Evolutionary conservation across 148 eudicot genomes (phyloP).

Genomic region (Vaccinium myrtillus): DNA sequence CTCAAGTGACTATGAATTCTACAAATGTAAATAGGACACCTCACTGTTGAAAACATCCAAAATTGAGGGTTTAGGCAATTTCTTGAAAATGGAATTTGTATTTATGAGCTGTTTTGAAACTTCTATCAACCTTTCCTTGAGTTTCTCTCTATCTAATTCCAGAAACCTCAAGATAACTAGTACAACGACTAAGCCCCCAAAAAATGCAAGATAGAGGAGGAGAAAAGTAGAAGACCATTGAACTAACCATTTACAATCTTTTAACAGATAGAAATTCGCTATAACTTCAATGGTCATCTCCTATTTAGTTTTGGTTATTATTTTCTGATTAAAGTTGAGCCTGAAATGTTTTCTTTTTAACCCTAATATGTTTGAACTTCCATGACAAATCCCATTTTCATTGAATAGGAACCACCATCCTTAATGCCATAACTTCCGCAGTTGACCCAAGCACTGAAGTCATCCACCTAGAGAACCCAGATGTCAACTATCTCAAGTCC

Average conservation of each 20-base stretch:
- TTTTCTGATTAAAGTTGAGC: background rate
- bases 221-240: background rate
- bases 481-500: conserved; percentile 43
- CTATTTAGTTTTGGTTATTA: background rate
- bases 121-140: background rate
- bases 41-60: no score
- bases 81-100: background rate
- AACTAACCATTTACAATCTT: background rate
- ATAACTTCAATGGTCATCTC: background rate
- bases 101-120: background rate
- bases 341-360: background rate
- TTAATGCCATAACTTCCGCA: conserved; percentile 53
- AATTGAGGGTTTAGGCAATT: background rate
- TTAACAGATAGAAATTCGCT: background rate
- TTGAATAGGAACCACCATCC: conserved; percentile 66
- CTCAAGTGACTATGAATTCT: background rate
- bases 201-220: background rate
- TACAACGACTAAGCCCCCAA: background rate
- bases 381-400: conserved; percentile 5
- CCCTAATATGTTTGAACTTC: background rate
- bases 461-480: conserved; percentile 51
- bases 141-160: background rate
- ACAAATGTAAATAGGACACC: no score
- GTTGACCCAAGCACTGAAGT: conserved; percentile 60
- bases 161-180: background rate